Conservation (phyloP, 306 rosid genomes). For the Dryas drummondii region DNA sequence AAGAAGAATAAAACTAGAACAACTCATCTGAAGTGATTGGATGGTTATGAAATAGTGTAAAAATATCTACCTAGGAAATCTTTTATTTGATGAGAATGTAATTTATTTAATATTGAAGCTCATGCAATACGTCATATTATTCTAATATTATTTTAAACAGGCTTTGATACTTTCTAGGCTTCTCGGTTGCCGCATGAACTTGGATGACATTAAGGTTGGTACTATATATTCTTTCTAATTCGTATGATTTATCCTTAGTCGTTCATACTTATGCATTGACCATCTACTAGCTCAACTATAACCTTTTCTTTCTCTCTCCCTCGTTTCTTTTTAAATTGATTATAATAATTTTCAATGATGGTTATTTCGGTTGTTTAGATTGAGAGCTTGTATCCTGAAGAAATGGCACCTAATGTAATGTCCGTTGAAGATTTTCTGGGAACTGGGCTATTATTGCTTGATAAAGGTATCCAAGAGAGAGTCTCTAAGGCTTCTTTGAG, state of each 20-base stretch:
- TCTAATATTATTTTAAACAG: constrained; percentile 42
- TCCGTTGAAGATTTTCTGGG: constrained; percentile 62
- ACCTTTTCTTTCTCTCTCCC: not conserved
- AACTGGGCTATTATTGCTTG: constrained; percentile 55
- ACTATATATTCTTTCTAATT: constrained; percentile 8
- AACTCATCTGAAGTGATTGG: not conserved
- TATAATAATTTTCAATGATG: not conserved
- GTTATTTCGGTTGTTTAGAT: constrained; percentile 47
- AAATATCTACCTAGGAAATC: not conserved
- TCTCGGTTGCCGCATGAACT: constrained; percentile 58
- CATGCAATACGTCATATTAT: constrained; percentile 13
- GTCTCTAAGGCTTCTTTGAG: constrained; percentile 72
- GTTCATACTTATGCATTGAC: not conserved
- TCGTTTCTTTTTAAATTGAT: not conserved
- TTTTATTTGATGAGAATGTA: not conserved
- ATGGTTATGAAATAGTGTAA: not conserved
- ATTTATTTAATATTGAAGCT: not conserved
- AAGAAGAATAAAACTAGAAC: not conserved
- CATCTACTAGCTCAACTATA: not conserved
- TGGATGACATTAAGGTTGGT: constrained; percentile 76
- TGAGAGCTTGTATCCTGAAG: constrained; percentile 89
- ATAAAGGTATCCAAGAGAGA: constrained; percentile 70
- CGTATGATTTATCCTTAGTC: not conserved
- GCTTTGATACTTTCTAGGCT: constrained; percentile 91
- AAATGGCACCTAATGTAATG: constrained; percentile 78